Base-by-base conservation (phyloP, 108 stramenopile genomes). In the Cyclostephanos tholiformis region DNA sequence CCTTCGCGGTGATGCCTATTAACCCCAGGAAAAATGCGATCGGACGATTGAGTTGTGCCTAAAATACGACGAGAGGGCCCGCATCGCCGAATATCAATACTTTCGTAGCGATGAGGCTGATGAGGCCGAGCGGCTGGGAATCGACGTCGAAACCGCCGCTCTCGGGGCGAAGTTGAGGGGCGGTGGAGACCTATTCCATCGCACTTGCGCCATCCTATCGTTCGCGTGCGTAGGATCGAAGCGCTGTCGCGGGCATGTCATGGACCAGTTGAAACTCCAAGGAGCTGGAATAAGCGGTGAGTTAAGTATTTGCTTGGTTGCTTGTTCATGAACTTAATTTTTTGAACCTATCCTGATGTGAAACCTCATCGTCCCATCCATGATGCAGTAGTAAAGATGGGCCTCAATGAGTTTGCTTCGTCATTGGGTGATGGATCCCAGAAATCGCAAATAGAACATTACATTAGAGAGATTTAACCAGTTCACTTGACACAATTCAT, bases 111-210 rank as follows among this genome's bases (percentile, higher is more conserved):
- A 84, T 26, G 87, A 74, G 43, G 89, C 87, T 41, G 89, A 90
- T 52, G 76, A 63, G 19, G 69, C 84, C 0, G 84, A 83, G 19
- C 76, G 79, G 65, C 48, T 84, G 26, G 86, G 44, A 14, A 65
- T 77, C 10, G 77, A 79, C 35, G 66, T 87, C n/a, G 75, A 88
- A 74, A 67, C 89, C 44, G 90, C 86, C 22, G 87, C 90, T 12
- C 68, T 93, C 13, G 84, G 88, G 52, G 90, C 90, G 36, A 91
- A 93, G 78, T 66, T 93, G 13, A 58, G 74, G 38, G 90, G 90
- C 17, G 92, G 92, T 0, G 92, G 92, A 25, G 92, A 88, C 52
- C 46, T 93, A 12, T 93, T 85, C 71, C 87, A 91, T 63, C 88
- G 92, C 14, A n/a, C 89, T 0, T 84, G 88, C 27, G 90, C 90